Base-by-base conservation (phyloP, 208 protist genomes). In the Trypanosoma conorhini region DNA sequence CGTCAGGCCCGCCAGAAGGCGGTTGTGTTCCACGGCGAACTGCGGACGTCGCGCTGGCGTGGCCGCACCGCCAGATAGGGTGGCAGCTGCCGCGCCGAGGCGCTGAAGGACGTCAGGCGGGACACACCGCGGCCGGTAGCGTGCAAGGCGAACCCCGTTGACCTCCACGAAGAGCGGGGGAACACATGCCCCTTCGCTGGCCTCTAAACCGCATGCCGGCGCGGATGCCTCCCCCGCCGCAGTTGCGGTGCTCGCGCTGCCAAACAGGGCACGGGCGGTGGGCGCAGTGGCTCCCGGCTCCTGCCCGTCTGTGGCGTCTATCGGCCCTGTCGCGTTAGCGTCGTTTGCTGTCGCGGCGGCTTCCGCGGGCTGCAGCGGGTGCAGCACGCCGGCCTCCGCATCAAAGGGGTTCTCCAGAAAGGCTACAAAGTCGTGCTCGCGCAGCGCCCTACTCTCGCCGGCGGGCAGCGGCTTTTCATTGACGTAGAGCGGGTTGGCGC, bases 331-430 rank as follows among this genome's bases (percentile, higher is more conserved):
- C 38, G 51, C 8, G 51, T 21, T 28, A 5, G 0, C 50, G 2
- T 54, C 50, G 19, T 24, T 24, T 5, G 22, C 63, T 3, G 21
- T 55, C 33, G 33, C 54, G 48, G 21, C 35, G 30, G 33, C 54
- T 42, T 79, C 58, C 24, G 44, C 56, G 30, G 68, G 52, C 26
- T 22, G 60, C 17, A 62, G 38, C 0, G 48, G 62, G 31, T 81
- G 68, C 35, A 95, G 55, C 10, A 90, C 69, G 15, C 90, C 90
- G 63, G 80, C 85, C 38, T 86, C 76, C 9, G 62, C 70, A 67
- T 88, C 88, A 76, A 89, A 92, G 15, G 91, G 83, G 61, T 79
- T 81, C 66, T 94, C 88, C 15, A 96, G 80, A 68, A 96, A 88
- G 7, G 86, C 84, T 0, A 96, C 38, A 26, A 94, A 74, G 46